Evolutionary conservation across 2,329 filamentous ascomycete genomes (phyloP).

Genomic region (Eutypella sp.): DNA sequence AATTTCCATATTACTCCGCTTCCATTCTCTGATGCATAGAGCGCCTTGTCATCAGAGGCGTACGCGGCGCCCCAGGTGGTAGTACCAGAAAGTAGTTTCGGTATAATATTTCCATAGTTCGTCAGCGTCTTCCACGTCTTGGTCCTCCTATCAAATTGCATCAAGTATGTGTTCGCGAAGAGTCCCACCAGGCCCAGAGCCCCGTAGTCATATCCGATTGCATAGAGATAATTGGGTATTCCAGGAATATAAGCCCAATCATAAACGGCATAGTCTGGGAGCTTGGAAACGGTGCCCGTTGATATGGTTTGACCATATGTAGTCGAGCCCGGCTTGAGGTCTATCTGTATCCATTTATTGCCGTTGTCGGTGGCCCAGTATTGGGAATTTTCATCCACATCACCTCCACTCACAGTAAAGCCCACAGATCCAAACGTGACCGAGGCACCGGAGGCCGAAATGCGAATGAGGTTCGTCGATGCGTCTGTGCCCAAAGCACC

Average conservation of each 20-base stretch:
- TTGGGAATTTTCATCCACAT: slow-evolving; percentile 1
- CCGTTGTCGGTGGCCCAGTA: slow-evolving; percentile 13
- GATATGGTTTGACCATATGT: slow-evolving; percentile 8
- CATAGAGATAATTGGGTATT: background rate
- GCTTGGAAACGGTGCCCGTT: background rate
- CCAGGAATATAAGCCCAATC: background rate
- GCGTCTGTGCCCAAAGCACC: background rate
- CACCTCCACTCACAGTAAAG: background rate
- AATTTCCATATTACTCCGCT: background rate
- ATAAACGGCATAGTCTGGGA: background rate
- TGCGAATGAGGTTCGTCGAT: background rate
- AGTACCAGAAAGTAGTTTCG: background rate
- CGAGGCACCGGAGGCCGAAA: background rate
- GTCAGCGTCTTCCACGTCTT: background rate
- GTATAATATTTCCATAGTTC: background rate
- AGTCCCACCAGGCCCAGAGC: background rate
- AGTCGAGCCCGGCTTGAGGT: slow-evolving; percentile 13
- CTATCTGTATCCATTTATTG: slow-evolving; percentile 11
- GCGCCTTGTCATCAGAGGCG: background rate
- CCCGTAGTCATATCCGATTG: background rate
- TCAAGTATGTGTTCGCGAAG: background rate
- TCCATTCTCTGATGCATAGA: background rate
- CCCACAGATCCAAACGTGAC: background rate
- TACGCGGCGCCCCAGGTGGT: background rate
- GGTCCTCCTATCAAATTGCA: background rate